phyloP scores from a whole-genome alignment of 2,329 filamentous ascomycete species.

The Talaromyces atroroseus region DNA sequence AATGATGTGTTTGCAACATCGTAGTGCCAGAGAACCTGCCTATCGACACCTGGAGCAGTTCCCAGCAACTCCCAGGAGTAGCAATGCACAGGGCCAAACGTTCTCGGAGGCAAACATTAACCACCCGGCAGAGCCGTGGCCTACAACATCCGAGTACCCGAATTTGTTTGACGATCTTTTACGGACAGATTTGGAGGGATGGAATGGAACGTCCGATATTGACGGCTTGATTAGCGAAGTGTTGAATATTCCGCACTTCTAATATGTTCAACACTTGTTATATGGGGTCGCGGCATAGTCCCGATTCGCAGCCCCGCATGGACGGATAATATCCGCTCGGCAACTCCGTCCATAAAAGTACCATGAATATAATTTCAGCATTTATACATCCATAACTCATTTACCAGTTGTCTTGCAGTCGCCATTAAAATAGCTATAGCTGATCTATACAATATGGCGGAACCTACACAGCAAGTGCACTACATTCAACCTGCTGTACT shows the following conservation, averaged over 20 bases:
- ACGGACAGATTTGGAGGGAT: slow-evolving; percentile 21
- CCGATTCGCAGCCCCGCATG: background rate
- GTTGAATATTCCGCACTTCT: slow-evolving; percentile 14
- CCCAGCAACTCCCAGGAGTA: background rate
- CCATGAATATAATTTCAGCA: background rate
- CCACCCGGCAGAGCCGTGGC: slow-evolving; percentile 4
- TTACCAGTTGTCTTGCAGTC: background rate
- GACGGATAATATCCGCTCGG: background rate
- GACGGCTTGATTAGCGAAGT: slow-evolving; percentile 28
- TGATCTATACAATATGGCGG: background rate
- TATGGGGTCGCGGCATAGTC: background rate
- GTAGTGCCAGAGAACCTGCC: background rate
- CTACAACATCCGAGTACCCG: slow-evolving; percentile 13
- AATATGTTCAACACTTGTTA: background rate
- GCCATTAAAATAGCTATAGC: background rate
- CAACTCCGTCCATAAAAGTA: background rate
- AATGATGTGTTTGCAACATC: background rate
- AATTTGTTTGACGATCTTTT: slow-evolving; percentile 22
- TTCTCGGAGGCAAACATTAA: background rate
- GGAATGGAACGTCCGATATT: slow-evolving; percentile 23
- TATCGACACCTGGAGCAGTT: background rate
- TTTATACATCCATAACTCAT: background rate
- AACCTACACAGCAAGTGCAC: background rate
- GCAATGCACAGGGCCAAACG: background rate
- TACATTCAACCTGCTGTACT: slow-evolving; percentile 2